These are phyloP conservation scores for Aspergillus luchuensis DNA, from an alignment of 2,329 filamentous ascomycete genomes.

Conservation along the genomic window DNA sequence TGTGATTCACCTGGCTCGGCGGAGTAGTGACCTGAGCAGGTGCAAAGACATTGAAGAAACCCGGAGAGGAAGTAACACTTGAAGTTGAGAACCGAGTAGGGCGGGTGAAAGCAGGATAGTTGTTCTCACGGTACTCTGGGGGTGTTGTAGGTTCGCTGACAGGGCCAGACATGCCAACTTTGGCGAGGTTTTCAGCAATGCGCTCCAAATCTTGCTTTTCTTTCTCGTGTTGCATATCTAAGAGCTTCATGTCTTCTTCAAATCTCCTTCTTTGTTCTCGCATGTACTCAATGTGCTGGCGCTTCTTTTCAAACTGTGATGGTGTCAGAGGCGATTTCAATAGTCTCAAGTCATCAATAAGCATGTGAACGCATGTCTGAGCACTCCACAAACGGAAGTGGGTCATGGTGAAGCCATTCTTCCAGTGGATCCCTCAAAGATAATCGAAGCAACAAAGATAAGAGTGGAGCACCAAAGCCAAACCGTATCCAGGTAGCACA, in stretches of 20 bases:
- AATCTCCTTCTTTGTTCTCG: conserved; percentile 86
- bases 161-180: conserved; percentile 64
- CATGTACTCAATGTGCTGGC: conserved; percentile 86
- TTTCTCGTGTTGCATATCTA: conserved; percentile 80
- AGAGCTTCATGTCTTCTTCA: conserved; percentile 86
- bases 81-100: conserved; percentile 88
- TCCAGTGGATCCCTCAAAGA: background rate
- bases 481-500: background rate
- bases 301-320: conserved; percentile 85
- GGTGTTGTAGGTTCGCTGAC: conserved; percentile 96
- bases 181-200: conserved; percentile 76
- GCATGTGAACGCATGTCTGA: background rate
- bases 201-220: conserved; percentile 82
- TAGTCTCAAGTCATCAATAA: background rate
- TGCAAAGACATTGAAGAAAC: conserved; percentile 70
- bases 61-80: conserved; percentile 79
- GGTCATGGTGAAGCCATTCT: background rate
- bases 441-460: background rate
- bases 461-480: background rate
- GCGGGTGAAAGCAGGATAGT: conserved; percentile 78
- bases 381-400: background rate
- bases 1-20: conserved; percentile 61
- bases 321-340: conserved; percentile 39
- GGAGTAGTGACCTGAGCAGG: conserved; percentile 80
- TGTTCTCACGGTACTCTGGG: conserved; percentile 83